Base-by-base conservation (phyloP, 2,329 filamentous ascomycete genomes). In the Lecanicillium sp. region DNA sequence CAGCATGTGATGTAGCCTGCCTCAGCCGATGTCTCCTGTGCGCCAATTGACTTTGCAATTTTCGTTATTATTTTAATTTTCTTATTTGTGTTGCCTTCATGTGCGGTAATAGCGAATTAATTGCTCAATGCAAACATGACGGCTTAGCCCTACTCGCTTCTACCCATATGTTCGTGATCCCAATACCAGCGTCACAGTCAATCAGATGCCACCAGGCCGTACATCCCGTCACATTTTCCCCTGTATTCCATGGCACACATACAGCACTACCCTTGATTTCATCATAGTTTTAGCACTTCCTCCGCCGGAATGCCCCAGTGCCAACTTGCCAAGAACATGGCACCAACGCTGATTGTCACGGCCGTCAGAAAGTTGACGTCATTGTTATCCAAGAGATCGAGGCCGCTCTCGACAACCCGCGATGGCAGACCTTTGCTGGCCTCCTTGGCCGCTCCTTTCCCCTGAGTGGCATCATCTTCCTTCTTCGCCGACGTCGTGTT, bases 351-450 rank as follows among this genome's bases (percentile, higher is more conserved):
- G 79, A 95, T 90, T 4, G 74, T 73, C 12, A 80, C 75, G 0
- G 91, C 90, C 91, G 96, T 97, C 49, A 91, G 65, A 50, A 96
- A 80, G 65, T 98, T 98, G 58, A 98, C 90, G 47, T 87, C 86
- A 65, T 98, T 98, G 66, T 98, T 98, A 66, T 95, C 90, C 49
- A 98, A 71, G 52, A 94, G 64, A 62, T 95, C 78, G 78, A 69
- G 73, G 43, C 62, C 89, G 56, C 73, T 85, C 66, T 87, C 81
- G 6, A 84, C 67, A 5, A 81, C 69, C 15, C 85, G 72, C 44
- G 82, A 83, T 51, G 84, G 78, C 62, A 72, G 75, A 56, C 74
- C 44, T 29, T 38, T 43, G 3, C 30, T 21, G 23, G 49, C 27
- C 15, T 38, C 68, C 47, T 66, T 67, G 7, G 69, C 58, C 52